phyloP scores from a whole-genome alignment of 1,284 basidiomycete species.

The Ustilago cynodontis region DNA sequence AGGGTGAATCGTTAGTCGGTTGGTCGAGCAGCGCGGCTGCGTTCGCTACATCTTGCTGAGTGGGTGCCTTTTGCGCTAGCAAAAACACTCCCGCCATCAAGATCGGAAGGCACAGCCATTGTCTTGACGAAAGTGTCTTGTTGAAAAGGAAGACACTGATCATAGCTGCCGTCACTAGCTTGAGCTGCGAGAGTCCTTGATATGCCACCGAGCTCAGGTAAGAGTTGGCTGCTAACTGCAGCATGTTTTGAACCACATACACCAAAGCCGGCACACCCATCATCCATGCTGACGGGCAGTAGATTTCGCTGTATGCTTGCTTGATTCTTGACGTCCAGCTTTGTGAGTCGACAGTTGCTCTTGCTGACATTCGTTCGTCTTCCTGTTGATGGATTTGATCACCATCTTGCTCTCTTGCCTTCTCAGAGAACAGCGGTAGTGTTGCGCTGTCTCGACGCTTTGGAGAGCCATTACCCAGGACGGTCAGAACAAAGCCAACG shows the following conservation, averaged over 20 bases:
- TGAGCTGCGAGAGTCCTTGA: conserved; percentile 44
- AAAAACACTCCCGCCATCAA: conserved; percentile 29
- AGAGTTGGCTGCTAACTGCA: conserved; percentile 39
- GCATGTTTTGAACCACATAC: conserved; percentile 46
- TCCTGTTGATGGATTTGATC: neutral
- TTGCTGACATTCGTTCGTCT: neutral
- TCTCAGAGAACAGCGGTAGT: conserved; percentile 36
- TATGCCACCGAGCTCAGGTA: conserved; percentile 43
- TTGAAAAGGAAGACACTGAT: conserved; percentile 37
- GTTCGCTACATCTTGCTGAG: neutral
- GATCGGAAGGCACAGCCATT: conserved; percentile 37
- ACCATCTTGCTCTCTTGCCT: conserved; percentile 1
- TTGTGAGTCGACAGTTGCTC: neutral
- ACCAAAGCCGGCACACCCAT: conserved; percentile 43
- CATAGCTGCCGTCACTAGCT: conserved; percentile 42
- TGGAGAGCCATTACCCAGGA: neutral
- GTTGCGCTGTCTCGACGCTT: conserved; percentile 4
- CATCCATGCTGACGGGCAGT: conserved; percentile 35
- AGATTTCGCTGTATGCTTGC: conserved; percentile 20
- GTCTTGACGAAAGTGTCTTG: conserved; percentile 22
- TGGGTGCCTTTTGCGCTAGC: conserved; percentile 17
- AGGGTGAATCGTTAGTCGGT: conserved; percentile 16
- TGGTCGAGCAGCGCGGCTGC: conserved; percentile 12
- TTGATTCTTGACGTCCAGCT: neutral
- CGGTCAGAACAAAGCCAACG: conserved; percentile 22